Base-by-base conservation (phyloP, 1,139 yeast species). In the Sugiyamaella pinicola region DNA sequence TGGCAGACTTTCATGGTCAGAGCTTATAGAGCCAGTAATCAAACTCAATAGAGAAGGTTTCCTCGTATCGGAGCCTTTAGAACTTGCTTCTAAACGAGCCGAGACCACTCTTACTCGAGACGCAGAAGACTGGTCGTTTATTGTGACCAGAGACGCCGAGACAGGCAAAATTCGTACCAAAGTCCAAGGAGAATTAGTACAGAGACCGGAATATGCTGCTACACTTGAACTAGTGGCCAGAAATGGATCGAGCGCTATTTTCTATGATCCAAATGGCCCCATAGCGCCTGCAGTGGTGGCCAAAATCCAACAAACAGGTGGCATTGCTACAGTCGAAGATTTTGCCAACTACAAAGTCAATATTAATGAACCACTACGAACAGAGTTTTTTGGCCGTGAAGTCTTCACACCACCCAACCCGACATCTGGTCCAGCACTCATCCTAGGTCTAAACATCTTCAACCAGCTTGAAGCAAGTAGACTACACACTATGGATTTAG, bases 231-330 rank as follows among this genome's bases (percentile, higher is more conserved):
- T 75, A 47, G 75, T 93, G 52, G 97, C 96, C 1, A 66, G 71
- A 18, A 83, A 85, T 65, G 98, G 97, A 0, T 80, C 87, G 29
- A 78, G 80, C 41, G 88, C 81, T 2, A 74, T 86, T 0, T 93
- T 91, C 64, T 93, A 93, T 66, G 96, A 90, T 61, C 89, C 96
- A 0, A 62, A 79, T 0, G 91, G 93, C 0, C 85, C 86, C n/a
- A 82, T 88, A 47, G 95, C 81, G 0, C 70, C 75, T 7, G 67
- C 77, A 12, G 71, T 87, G 63, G 83, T 82, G 3, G 58, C 66
- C 3, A 66, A 77, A 0, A 74, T 79, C 28, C 71, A 73, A 28
- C 54, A 65, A 8, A 68, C 76, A 39, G 87, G 87, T 9, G 96
- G 96, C 0, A 73, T 89, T 2, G 64, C 88, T 29, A 74, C 80